Percentiles rank a stretch among this genome's conserved stretches.
Conservation (phyloP, 2,329 filamentous ascomycete species). For the Pseudogymnoascus sp. region DNA sequence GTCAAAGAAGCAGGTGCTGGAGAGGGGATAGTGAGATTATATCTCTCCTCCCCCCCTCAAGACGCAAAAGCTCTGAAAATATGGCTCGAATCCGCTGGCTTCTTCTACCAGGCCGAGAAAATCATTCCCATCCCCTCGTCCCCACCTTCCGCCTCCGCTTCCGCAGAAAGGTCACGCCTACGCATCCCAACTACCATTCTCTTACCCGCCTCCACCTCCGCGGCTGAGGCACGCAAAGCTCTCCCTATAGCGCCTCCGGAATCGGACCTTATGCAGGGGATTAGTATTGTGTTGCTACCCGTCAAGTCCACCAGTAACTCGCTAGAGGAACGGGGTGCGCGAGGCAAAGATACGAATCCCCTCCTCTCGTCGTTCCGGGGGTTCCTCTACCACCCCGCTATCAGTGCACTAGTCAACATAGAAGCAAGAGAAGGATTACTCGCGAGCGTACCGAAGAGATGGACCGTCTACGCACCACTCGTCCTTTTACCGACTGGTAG, state of each 20-base stretch:
- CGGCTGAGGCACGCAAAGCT: background rate
- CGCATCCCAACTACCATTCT: background rate
- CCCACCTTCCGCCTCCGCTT: background rate
- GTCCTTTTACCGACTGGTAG: conserved; percentile 50
- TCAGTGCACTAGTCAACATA: background rate
- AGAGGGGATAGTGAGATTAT: background rate
- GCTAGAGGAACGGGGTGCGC: background rate
- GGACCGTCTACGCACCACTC: conserved; percentile 53
- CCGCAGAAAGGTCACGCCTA: background rate
- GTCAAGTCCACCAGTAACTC: background rate
- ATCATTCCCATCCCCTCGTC: background rate
- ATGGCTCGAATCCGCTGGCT: background rate
- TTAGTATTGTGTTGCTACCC: background rate
- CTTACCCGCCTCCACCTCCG: background rate
- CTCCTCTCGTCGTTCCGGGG: background rate
- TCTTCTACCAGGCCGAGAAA: background rate
- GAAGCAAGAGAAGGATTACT: background rate
- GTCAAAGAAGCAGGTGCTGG: too few relatives aligned
- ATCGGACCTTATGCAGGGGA: background rate
- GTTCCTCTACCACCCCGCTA: background rate
- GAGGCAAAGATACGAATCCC: background rate
- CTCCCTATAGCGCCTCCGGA: background rate
- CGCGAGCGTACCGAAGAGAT: conserved; percentile 40
- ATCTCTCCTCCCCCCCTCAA: background rate
- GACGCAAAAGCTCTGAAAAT: background rate